Evolutionary conservation across 768 basidiomycete species (phyloP).

Genomic region (Cyathus striatus): DNA sequence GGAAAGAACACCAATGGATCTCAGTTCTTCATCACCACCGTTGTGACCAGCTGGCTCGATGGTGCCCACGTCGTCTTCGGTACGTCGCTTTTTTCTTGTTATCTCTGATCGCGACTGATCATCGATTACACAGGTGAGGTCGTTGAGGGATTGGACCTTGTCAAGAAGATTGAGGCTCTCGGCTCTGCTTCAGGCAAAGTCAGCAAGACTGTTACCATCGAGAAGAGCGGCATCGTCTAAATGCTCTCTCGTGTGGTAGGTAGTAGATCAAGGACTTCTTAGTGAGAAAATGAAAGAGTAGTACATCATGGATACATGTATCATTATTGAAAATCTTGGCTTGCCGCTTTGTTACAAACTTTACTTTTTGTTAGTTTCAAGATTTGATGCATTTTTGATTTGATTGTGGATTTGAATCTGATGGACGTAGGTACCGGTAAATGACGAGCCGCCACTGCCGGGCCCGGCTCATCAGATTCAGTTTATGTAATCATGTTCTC

Average conservation of each 20-base stretch:
- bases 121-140: constrained; percentile 40
- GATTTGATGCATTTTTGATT: too few relatives aligned
- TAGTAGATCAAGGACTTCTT: neutral
- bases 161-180: constrained; percentile 30
- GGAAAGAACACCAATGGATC: constrained; percentile 75
- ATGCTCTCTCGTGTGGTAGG: too few relatives aligned
- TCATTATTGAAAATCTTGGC: too few relatives aligned
- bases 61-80: constrained; percentile 81
- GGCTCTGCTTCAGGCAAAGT: constrained; percentile 32
- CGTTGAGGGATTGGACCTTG: constrained; percentile 49
- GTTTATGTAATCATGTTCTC: too few relatives aligned
- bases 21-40: constrained; percentile 83
- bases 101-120: neutral
- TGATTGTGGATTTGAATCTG: too few relatives aligned
- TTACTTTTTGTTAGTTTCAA: too few relatives aligned
- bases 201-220: constrained; percentile 43
- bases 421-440: too few relatives aligned
- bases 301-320: too few relatives aligned
- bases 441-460: too few relatives aligned
- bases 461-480: too few relatives aligned
- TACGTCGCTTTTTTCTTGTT: constrained; percentile 15
- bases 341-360: too few relatives aligned
- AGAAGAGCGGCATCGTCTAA: constrained; percentile 40
- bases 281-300: neutral
- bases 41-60: constrained; percentile 68